These are phyloP conservation scores for Exophiala alcalophila DNA, from an alignment of 2,329 filamentous ascomycete species.

Conservation along the genomic window DNA sequence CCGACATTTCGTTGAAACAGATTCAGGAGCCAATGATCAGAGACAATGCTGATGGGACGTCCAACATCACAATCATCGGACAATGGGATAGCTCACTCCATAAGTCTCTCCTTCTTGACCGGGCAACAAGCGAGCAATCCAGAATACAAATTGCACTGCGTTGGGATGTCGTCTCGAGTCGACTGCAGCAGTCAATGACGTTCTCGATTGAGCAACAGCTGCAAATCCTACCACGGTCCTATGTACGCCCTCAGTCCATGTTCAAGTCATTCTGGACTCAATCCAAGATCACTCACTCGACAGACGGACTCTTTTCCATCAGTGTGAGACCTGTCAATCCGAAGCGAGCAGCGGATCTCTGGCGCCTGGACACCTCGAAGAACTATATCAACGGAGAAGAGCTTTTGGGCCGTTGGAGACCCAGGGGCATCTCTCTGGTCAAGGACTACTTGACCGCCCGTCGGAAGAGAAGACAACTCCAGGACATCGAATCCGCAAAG, in stretches of 20 bases:
- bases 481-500: constrained; percentile 70
- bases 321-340: constrained; percentile 83
- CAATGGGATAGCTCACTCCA: constrained; percentile 98
- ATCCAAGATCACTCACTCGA: constrained; percentile 80
- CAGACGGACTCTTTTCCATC: constrained; percentile 80
- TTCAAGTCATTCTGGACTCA: constrained; percentile 84
- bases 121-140: constrained; percentile 88
- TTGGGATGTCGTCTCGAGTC: constrained; percentile 82
- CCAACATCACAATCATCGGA: constrained; percentile 77
- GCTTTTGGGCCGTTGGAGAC: constrained; percentile 76
- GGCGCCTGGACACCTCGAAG: constrained; percentile 92
- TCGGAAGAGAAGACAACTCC: constrained; percentile 69
- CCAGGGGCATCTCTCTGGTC: constrained; percentile 86
- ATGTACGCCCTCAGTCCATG: constrained; percentile 81
- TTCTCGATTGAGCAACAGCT: constrained; percentile 78
- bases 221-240: constrained; percentile 79
- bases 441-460: constrained; percentile 76
- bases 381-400: constrained; percentile 98
- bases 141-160: constrained; percentile 81
- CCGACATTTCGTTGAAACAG: constrained; percentile 74
- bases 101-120: constrained; percentile 86
- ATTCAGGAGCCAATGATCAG: constrained; percentile 74
- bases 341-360: constrained; percentile 87
- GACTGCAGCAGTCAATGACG: constrained; percentile 81
- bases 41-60: constrained; percentile 85